These are phyloP conservation scores for Corynascus novoguineensis DNA, from an alignment of 495 filamentous ascomycete species.

Conservation along the genomic window DNA sequence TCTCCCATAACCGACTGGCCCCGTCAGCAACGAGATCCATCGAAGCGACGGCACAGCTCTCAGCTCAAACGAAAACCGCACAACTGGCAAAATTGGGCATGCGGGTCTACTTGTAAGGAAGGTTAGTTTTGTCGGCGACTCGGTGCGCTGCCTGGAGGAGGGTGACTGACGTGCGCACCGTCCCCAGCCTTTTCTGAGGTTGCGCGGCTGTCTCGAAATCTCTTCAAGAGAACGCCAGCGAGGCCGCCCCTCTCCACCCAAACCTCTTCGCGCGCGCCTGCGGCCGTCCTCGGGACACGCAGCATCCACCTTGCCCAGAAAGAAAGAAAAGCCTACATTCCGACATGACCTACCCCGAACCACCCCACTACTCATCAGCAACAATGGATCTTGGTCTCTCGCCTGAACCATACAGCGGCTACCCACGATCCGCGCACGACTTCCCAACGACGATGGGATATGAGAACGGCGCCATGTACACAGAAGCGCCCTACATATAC, in stretches of 20 bases:
- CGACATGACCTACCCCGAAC: slow-evolving; percentile 43
- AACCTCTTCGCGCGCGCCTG: slow-evolving; percentile 3
- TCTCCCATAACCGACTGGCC: background rate
- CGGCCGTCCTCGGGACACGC: slow-evolving; percentile 16
- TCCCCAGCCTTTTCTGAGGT: slow-evolving; percentile 22
- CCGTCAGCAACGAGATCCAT: background rate
- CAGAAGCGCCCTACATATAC: slow-evolving; percentile 36
- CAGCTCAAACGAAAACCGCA: background rate
- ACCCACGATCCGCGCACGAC: slow-evolving; percentile 38
- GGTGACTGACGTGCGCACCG: slow-evolving; percentile 20
- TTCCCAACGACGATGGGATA: slow-evolving; percentile 37
- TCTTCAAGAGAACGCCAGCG: slow-evolving; percentile 8
- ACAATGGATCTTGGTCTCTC: slow-evolving; percentile 41
- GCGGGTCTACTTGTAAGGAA: slow-evolving; percentile 11
- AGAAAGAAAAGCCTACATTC: slow-evolving; percentile 34
- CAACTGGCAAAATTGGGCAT: background rate
- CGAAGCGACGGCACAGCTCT: background rate
- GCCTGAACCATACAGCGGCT: slow-evolving; percentile 35
- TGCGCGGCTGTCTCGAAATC: slow-evolving; percentile 15
- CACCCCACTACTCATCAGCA: slow-evolving; percentile 36
- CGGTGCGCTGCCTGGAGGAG: slow-evolving; percentile 14
- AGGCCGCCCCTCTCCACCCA: slow-evolving; percentile 5
- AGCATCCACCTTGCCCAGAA: too few relatives aligned
- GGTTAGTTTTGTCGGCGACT: slow-evolving; percentile 15
- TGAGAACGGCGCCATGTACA: slow-evolving; percentile 31